Evolutionary conservation across 2,329 filamentous ascomycete species (phyloP).

Genomic region (Aspergillus sclerotialis): DNA sequence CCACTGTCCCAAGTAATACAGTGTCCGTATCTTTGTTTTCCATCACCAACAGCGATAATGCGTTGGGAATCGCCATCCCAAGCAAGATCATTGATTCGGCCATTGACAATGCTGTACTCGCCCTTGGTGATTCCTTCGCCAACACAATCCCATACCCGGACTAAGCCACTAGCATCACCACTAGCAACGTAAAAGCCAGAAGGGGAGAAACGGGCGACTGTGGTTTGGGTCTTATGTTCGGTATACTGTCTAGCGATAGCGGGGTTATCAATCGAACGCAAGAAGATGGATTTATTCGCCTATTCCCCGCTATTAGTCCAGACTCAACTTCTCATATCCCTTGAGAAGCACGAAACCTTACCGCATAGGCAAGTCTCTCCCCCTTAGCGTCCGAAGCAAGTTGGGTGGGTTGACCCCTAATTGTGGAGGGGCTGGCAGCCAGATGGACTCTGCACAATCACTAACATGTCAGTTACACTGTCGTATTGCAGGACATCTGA

Average conservation of each 20-base stretch:
- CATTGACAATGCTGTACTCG: conserved; percentile 90
- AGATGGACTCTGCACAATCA: conserved; percentile 60
- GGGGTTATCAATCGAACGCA: conserved; percentile 89
- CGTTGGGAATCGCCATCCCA: conserved; percentile 98
- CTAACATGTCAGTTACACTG: conserved; percentile 10
- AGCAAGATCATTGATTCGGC: conserved; percentile 89
- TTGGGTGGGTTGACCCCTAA: conserved; percentile 78
- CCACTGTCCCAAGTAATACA: conserved; percentile 94
- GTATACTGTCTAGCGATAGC: conserved; percentile 82
- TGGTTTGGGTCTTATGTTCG: conserved; percentile 79
- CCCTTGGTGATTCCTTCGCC: conserved; percentile 85
- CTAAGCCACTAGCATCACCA: conserved; percentile 75
- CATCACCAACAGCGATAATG: conserved; percentile 92
- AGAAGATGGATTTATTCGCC: conserved; percentile 95
- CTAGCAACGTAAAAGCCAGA: conserved; percentile 93
- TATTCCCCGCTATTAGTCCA: no score
- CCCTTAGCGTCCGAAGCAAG: conserved; percentile 84
- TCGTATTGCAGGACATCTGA: no score
- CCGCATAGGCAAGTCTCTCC: conserved; percentile 86
- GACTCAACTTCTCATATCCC: no score
- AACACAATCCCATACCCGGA: conserved; percentile 85
- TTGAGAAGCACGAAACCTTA: no score
- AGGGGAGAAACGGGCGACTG: conserved; percentile 87
- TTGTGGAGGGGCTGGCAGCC: conserved; percentile 80
- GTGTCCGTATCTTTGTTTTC: conserved; percentile 86